Conservation (phyloP, 441 rosid species). For the Brassica hybrid region DNA sequence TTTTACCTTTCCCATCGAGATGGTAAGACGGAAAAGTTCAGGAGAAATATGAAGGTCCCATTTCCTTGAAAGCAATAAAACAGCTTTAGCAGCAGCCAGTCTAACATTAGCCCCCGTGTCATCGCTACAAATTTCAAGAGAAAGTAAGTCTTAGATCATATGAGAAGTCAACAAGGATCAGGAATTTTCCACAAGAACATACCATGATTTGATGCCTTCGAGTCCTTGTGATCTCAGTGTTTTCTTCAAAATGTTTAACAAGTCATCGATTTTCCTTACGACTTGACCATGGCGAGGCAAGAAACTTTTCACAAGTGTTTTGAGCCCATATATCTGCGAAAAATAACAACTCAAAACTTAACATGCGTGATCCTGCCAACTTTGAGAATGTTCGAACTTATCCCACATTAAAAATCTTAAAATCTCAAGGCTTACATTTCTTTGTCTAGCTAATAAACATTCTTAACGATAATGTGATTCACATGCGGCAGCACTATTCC, state of each 20-base stretch:
- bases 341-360: constrained; percentile 25
- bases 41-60: constrained; percentile 94
- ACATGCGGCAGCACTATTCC: constrained; percentile 8
- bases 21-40: constrained; percentile 63
- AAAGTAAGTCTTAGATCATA: constrained; percentile 8
- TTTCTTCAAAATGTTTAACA: constrained; percentile 62
- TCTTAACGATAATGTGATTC: not conserved
- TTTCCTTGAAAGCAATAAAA: constrained; percentile 84
- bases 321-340: constrained; percentile 89
- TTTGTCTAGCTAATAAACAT: constrained; percentile 26
- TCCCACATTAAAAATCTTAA: constrained; percentile 12
- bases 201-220: constrained; percentile 59
- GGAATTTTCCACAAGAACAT: constrained; percentile 31
- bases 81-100: constrained; percentile 90
- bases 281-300: constrained; percentile 70
- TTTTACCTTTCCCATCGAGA: constrained; percentile 76
- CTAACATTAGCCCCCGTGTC: constrained; percentile 56
- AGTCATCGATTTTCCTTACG: constrained; percentile 56
- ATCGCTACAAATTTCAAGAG: constrained; percentile 56
- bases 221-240: constrained; percentile 60
- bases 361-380: constrained; percentile 12
- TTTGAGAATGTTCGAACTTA: constrained; percentile 14
- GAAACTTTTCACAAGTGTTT: constrained; percentile 85
- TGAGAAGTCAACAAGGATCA: constrained; percentile 27
- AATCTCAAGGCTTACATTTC: constrained; percentile 14